Evolutionary conservation across 371 early-diverging fungal species (phyloP), one percentile per base, ranked within the genome.

Genomic region (Mycotypha africana): DNA sequence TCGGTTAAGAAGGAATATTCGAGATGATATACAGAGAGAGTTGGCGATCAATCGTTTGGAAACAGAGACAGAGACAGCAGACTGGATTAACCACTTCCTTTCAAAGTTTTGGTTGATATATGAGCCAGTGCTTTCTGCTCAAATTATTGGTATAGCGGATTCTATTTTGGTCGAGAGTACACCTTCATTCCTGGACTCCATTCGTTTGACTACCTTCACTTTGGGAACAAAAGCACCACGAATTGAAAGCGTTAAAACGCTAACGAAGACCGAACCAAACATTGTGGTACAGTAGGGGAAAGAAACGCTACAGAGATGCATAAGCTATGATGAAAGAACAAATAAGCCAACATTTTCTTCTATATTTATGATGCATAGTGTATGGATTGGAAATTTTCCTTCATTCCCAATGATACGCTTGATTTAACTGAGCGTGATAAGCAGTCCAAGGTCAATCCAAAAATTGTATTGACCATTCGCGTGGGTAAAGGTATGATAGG

Each of bases 151-250:
- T 28, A 78, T 70, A 22, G 89, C 87, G 38, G 87, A 92, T 68
- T 67, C 74, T 22, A 76, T 88, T 41, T 65, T 97, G 47, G 88
- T 79, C 11, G 83, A 89, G 34, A 84, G 74, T 47, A 89, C 88
- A n/a, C 96, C 98, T 2, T 79, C 86, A 7, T 94, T 97, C 64
- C 63, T 97, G 32, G 95, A 93, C 47, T 89, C 91, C 14, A 78
- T 99, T 36, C 80, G 83, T 19, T 79, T 99, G 24, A 85, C 92
- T 10, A 84, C 90, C 14, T 97, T 99, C 57, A 99, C 99, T 12
- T 78, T 99, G 55, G 99, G 99, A 34, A 93, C 93, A 4, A 89
- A 90, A 51, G 85, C 98, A n/a, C 98, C 98, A 36, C 80, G 91
- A 5, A 84, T 99, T 26, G 92, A 95, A 46, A 70, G 81, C n/a